A percentile compares a stretch with the other conserved stretches of the same genome.
Evolutionary conservation across 768 basidiomycete genomes (phyloP).

Genomic region (Macrolepiota fuliginosa): DNA sequence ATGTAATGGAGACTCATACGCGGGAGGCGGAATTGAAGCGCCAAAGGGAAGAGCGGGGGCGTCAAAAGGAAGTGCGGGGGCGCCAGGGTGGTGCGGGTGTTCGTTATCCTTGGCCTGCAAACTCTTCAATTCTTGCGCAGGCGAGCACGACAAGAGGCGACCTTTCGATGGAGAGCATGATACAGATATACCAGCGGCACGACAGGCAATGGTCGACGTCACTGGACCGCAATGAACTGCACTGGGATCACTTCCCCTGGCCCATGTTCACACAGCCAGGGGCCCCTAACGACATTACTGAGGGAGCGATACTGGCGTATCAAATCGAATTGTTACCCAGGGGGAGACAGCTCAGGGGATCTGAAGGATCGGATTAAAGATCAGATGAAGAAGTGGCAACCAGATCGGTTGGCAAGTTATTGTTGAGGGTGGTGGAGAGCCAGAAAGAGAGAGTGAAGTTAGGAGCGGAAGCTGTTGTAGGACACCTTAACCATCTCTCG

Average conservation of each 20-base stretch:
- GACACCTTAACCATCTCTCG: conserved; percentile 70
- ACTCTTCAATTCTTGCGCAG: conserved; percentile 48
- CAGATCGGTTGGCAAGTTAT: conserved; percentile 76
- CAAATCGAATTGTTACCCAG: conserved; percentile 53
- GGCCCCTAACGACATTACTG: conserved; percentile 60
- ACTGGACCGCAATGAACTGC: conserved; percentile 37
- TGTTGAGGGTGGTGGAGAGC: conserved; percentile 59
- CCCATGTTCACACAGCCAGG: conserved; percentile 59
- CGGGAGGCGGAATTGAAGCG: conserved; percentile 42
- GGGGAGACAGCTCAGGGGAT: conserved; percentile 46
- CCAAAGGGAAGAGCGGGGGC: conserved; percentile 35
- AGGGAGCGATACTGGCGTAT: conserved; percentile 54
- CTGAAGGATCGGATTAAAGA: conserved; percentile 75
- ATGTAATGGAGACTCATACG: conserved; percentile 39
- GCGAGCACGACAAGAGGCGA: conserved; percentile 48
- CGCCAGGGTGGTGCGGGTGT: conserved; percentile 37
- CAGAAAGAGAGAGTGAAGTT: conserved; percentile 67
- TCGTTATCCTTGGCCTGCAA: conserved; percentile 28
- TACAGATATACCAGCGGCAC: conserved; percentile 55
- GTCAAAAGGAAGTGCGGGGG: conserved; percentile 42
- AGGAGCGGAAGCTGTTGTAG: conserved; percentile 70
- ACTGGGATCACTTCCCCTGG: conserved; percentile 75
- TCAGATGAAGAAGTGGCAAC: conserved; percentile 75
- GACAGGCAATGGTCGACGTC: conserved; percentile 60
- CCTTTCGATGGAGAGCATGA: conserved; percentile 54